Evolutionary conservation across 2,329 filamentous ascomycete genomes (phyloP).

Genomic region (Colletotrichum somersetense): DNA sequence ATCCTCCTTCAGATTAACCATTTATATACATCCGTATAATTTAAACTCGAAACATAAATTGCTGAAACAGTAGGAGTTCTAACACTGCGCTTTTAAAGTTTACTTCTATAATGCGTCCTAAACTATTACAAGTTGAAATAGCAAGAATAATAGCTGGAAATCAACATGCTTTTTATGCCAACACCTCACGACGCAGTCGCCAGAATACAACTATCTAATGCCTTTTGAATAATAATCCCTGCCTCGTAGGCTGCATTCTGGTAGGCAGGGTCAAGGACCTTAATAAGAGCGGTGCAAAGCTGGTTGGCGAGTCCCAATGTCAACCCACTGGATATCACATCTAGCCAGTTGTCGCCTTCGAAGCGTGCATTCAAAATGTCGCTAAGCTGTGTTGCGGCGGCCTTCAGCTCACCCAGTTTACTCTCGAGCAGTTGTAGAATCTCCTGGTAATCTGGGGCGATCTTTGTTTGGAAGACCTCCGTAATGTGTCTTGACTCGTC

Average conservation of each 20-base stretch:
- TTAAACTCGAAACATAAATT: no score
- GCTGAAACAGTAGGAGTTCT: no score
- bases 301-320: not conserved
- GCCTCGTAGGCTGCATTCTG: not conserved
- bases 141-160: not conserved
- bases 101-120: not conserved
- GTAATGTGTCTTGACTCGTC: not conserved
- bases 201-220: not conserved
- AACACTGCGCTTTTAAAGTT: no score
- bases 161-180: not conserved
- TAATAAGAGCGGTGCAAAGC: not conserved
- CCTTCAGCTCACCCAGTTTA: not conserved
- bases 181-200: not conserved
- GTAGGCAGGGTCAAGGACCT: not conserved
- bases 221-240: not conserved
- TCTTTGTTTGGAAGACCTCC: not conserved
- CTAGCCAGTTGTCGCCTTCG: not conserved
- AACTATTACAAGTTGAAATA: not conserved
- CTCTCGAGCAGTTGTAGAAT: not conserved
- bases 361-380: not conserved
- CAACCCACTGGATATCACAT: not conserved
- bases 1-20: no score
- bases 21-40: no score
- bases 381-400: not conserved
- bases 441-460: not conserved